Percentiles rank a stretch among this genome's conserved stretches.
Evolutionary conservation across 148 eudicot species (phyloP).

Genomic region (Chenopodium suecicum): DNA sequence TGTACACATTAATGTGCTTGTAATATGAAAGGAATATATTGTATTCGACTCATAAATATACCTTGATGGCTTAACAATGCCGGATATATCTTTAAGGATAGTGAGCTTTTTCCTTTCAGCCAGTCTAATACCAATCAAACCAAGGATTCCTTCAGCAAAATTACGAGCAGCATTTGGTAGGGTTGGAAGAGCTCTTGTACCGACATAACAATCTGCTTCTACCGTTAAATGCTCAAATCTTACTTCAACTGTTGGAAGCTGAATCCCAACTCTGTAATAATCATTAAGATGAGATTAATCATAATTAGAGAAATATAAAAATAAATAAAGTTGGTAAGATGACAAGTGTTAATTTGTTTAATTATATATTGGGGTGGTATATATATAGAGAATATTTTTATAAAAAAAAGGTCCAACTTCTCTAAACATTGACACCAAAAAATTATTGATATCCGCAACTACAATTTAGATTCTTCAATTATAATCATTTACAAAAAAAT

Average conservation of each 20-base stretch:
- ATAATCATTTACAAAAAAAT: no score
- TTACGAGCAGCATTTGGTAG: conserved; percentile 66
- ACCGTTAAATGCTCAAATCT: conserved; percentile 66
- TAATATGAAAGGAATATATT: neutral
- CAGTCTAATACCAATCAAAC: conserved; percentile 50
- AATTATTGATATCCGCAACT: no score
- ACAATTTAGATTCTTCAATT: no score
- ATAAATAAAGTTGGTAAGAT: neutral
- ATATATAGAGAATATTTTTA: no score
- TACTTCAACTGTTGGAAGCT: conserved; percentile 79
- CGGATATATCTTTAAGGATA: conserved; percentile 78
- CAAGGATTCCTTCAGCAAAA: conserved; percentile 45
- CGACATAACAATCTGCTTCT: conserved; percentile 78
- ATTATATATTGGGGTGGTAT: neutral
- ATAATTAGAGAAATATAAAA: neutral
- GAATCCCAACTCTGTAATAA: conserved; percentile 75
- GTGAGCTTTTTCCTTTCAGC: conserved; percentile 72
- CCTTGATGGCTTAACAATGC: conserved; percentile 87
- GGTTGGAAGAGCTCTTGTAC: conserved; percentile 86
- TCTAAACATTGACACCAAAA: no score
- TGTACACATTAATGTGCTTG: neutral
- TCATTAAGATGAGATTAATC: neutral
- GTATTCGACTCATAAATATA: conserved; percentile 1
- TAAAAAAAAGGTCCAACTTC: neutral
- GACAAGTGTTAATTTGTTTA: neutral